A percentile compares a stretch with the other conserved stretches of the same genome.
phyloP scores from a whole-genome alignment of 2,329 filamentous ascomycete genomes.

The Colletotrichum sp. region DNA sequence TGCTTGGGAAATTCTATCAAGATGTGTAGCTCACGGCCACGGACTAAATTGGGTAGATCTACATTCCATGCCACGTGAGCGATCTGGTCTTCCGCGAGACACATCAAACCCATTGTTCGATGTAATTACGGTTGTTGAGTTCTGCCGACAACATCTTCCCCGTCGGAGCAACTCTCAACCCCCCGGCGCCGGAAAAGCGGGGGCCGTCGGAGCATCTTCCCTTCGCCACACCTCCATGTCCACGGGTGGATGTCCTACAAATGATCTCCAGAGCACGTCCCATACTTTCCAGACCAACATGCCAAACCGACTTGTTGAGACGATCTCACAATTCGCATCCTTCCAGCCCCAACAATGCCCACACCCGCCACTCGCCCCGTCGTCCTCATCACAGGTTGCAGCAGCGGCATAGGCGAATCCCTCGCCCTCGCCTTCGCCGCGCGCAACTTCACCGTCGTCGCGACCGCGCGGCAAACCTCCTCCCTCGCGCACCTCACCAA shows the following conservation, averaged over 20 bases:
- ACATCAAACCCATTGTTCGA: background rate
- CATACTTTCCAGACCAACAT: background rate
- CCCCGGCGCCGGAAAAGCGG: background rate
- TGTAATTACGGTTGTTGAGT: background rate
- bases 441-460: slow-evolving; percentile 17
- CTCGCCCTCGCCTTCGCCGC: slow-evolving; percentile 12
- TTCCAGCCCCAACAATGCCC: background rate
- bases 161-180: background rate
- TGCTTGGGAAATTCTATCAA: background rate
- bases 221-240: background rate
- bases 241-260: background rate
- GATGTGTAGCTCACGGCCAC: background rate
- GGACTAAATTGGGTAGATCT: background rate
- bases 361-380: background rate
- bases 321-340: background rate
- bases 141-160: background rate
- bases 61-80: background rate
- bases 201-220: background rate
- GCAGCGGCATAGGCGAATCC: slow-evolving; percentile 19
- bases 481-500: slow-evolving; percentile 14
- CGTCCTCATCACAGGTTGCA: slow-evolving; percentile 15
- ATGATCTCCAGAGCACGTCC: background rate
- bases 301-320: background rate
- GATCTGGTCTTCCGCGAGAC: background rate
- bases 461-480: slow-evolving; percentile 14